phyloP scores from a whole-genome alignment of 1,284 basidiomycete genomes.

The Cryptococcus wingfieldii region DNA sequence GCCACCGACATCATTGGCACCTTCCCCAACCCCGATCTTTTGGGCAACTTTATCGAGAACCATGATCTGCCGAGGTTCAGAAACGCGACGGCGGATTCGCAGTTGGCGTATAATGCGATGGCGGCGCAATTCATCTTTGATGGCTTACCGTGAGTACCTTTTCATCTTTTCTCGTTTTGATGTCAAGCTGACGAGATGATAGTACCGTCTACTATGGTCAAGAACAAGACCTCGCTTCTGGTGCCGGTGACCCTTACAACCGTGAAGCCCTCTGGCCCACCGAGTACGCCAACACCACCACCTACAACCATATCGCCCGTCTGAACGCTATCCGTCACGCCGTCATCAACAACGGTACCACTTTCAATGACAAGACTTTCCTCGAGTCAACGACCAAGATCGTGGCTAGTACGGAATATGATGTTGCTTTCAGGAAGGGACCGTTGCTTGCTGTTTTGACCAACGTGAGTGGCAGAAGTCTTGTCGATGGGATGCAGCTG shows the following conservation, averaged over 20 bases:
- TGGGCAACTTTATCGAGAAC: slow-evolving; percentile 80
- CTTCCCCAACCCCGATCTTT: slow-evolving; percentile 52
- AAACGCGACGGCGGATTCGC: slow-evolving; percentile 51
- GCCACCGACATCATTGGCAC: slow-evolving; percentile 57
- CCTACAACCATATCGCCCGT: slow-evolving; percentile 60
- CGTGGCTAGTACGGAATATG: slow-evolving; percentile 57
- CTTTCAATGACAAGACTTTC: slow-evolving; percentile 55
- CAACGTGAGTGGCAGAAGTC: slow-evolving; percentile 54
- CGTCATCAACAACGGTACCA: slow-evolving; percentile 54
- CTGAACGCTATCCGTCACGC: slow-evolving; percentile 70
- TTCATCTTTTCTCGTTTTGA: too few relatives aligned
- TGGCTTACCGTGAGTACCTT: slow-evolving; percentile 59
- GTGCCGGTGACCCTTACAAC: slow-evolving; percentile 63
- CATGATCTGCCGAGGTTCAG: slow-evolving; percentile 73
- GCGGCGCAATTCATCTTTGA: slow-evolving; percentile 62
- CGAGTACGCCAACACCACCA: slow-evolving; percentile 53
- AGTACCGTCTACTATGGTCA: slow-evolving; percentile 62
- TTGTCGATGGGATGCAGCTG: not conserved
- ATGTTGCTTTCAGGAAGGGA: slow-evolving; percentile 69
- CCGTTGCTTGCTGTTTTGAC: slow-evolving; percentile 65
- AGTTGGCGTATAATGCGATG: slow-evolving; percentile 59
- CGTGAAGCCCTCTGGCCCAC: slow-evolving; percentile 70
- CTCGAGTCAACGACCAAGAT: slow-evolving; percentile 58
- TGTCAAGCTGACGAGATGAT: too few relatives aligned
- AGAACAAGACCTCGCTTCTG: slow-evolving; percentile 60